Evolutionary conservation across 352 stramenopile species (phyloP).

Genomic region (Pythium monospermum): DNA sequence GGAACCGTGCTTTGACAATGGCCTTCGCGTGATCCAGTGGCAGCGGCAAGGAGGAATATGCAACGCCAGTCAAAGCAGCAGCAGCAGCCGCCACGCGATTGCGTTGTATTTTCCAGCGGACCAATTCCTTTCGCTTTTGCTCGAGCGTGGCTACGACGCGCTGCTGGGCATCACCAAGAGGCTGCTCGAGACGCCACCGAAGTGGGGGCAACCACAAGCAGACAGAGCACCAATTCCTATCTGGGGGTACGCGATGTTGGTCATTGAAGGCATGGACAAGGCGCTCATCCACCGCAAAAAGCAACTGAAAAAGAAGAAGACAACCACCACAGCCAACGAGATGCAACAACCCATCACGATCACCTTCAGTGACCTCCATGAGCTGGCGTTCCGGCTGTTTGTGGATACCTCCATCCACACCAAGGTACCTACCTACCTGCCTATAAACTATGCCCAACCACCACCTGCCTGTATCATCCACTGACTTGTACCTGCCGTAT

Average conservation of each 20-base stretch:
- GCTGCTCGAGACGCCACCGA: conserved; percentile 18
- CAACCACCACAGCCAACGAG: background rate
- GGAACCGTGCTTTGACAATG: conserved; percentile 27
- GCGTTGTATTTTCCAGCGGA: conserved; percentile 24
- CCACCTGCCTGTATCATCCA: background rate
- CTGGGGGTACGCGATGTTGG: conserved; percentile 27
- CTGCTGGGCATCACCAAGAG: conserved; percentile 28
- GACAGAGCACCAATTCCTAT: conserved; percentile 5
- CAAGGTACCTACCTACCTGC: conserved; percentile 21
- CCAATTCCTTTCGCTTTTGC: conserved; percentile 35
- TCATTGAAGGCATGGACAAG: conserved; percentile 58
- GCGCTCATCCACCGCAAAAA: conserved; percentile 51
- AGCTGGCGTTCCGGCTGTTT: conserved; percentile 60
- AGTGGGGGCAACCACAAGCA: conserved; percentile 9
- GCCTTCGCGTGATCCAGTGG: conserved; percentile 25
- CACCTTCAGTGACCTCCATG: conserved; percentile 53
- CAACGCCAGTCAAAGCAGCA: too few species aligned
- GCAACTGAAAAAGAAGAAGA: conserved; percentile 16
- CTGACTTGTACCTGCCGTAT: background rate
- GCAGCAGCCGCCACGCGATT: conserved; percentile 8
- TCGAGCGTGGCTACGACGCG: conserved; percentile 31
- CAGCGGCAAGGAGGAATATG: conserved; percentile 18
- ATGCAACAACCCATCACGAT: conserved; percentile 3
- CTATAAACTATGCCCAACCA: background rate
- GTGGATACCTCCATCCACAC: conserved; percentile 54